Conservation (phyloP, 2,329 filamentous ascomycete genomes). For the Rhynchosporium secalis region DNA sequence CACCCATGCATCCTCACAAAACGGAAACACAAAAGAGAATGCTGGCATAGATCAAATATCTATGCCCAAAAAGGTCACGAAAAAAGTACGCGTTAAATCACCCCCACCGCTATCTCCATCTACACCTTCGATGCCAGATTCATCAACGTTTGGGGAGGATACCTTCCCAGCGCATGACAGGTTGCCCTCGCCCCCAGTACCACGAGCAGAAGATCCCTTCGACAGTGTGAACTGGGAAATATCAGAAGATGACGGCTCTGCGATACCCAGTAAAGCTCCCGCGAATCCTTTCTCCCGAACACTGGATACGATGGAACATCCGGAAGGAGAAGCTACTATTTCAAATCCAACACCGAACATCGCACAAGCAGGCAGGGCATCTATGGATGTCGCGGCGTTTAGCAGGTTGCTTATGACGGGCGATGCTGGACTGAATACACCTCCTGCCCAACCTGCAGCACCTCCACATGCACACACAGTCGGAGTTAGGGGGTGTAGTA, state of each 20-base stretch:
- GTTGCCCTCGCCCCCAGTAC: constrained; percentile 36
- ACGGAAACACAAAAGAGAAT: constrained; percentile 21
- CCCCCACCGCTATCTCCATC: constrained; percentile 54
- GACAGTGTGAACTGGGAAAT: constrained; percentile 38
- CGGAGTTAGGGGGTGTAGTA: constrained; percentile 50
- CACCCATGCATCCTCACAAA: constrained; percentile 25
- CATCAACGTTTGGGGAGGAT: constrained; percentile 40
- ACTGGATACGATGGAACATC: constrained; percentile 51
- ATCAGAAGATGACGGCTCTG: constrained; percentile 34
- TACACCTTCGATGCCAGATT: constrained; percentile 51
- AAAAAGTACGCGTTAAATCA: constrained; percentile 67
- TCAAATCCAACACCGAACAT: constrained; percentile 21
- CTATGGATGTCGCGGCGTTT: constrained; percentile 77
- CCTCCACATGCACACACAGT: constrained; percentile 36
- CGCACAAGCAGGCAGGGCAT: constrained; percentile 42
- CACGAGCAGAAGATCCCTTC: constrained; percentile 40
- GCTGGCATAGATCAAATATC: constrained; percentile 18
- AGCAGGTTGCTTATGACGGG: constrained; percentile 75
- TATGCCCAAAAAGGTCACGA: constrained; percentile 42
- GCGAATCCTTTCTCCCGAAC: constrained; percentile 60
- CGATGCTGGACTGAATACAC: constrained; percentile 46
- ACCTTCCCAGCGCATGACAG: constrained; percentile 27
- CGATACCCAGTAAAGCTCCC: constrained; percentile 38
- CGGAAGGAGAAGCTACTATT: constrained; percentile 28
- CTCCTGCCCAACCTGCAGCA: constrained; percentile 37